phyloP scores from a whole-genome alignment of 176 grass and related monocot genomes.

The Eremochloa ophiuroides region DNA sequence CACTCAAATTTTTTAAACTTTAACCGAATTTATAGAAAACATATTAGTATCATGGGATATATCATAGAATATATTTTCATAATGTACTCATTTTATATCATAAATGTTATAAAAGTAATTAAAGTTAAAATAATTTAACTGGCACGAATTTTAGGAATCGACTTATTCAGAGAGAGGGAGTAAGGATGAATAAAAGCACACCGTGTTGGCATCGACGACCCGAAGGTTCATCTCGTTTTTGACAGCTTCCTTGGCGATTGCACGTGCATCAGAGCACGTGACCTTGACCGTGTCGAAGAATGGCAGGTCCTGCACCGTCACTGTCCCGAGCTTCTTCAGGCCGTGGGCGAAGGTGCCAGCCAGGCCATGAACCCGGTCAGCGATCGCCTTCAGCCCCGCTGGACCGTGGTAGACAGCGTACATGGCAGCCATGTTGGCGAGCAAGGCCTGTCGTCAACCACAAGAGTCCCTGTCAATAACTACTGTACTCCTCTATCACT shows the following conservation, averaged over 20 bases:
- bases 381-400: constrained; percentile 78
- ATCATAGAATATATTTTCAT: no score
- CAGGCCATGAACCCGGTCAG: constrained; percentile 86
- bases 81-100: no score
- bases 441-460: constrained; percentile 60
- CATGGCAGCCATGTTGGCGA: constrained; percentile 99
- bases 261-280: constrained; percentile 64
- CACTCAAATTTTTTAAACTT: no score
- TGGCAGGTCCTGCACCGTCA: constrained; percentile 83
- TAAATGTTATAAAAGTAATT: no score
- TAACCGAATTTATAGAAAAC: no score
- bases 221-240: constrained; percentile 95
- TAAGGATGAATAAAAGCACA: constrained; percentile 15
- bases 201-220: constrained; percentile 75
- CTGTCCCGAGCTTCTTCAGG: constrained; percentile 85
- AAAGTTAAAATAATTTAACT: no score
- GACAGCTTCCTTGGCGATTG: constrained; percentile 62
- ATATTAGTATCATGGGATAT: no score
- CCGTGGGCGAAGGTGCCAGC: constrained; percentile 76
- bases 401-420: constrained; percentile 98
- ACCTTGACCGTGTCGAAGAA: constrained; percentile 98
- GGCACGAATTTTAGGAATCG: no score
- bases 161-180: no score
- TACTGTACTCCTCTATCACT: background rate
- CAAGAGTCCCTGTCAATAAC: constrained; percentile 4